Evolutionary conservation across 192 early-diverging fungal species (phyloP).

Genomic region (Phycomyces blakesleeanus): DNA sequence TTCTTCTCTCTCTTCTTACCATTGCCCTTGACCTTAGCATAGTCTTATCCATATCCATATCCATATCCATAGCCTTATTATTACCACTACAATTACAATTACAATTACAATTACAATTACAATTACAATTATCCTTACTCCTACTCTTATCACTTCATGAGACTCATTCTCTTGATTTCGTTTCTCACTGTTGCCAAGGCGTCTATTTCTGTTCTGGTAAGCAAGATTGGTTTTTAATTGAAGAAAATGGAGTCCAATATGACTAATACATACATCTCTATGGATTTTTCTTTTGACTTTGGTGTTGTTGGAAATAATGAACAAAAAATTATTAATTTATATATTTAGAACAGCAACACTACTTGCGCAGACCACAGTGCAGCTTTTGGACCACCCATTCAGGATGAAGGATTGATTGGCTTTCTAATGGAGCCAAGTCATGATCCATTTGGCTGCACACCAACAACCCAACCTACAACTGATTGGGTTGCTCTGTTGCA

Average conservation of each 20-base stretch:
- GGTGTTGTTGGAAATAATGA: no score
- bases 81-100: no score
- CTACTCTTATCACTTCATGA: background rate
- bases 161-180: slow-evolving; percentile 5
- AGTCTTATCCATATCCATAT: no score
- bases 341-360: slow-evolving; percentile 32
- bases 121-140: no score
- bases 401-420: slow-evolving; percentile 69
- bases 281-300: no score
- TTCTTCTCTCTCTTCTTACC: no score
- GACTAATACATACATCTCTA: no score
- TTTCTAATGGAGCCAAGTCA: slow-evolving; percentile 48
- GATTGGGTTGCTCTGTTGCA: slow-evolving; percentile 84
- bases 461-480: slow-evolving; percentile 33
- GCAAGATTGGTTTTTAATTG: no score
- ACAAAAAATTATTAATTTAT: background rate
- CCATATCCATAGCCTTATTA: no score
- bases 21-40: no score
- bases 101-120: no score
- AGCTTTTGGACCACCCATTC: slow-evolving; percentile 79
- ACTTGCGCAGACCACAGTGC: slow-evolving; percentile 66
- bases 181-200: slow-evolving; percentile 7
- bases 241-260: no score
- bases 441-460: slow-evolving; percentile 58
- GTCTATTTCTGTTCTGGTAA: slow-evolving; percentile 17